These are phyloP conservation scores for Stachybotrys chartarum DNA, from an alignment of 2,329 filamentous ascomycete species.

Conservation along the genomic window DNA sequence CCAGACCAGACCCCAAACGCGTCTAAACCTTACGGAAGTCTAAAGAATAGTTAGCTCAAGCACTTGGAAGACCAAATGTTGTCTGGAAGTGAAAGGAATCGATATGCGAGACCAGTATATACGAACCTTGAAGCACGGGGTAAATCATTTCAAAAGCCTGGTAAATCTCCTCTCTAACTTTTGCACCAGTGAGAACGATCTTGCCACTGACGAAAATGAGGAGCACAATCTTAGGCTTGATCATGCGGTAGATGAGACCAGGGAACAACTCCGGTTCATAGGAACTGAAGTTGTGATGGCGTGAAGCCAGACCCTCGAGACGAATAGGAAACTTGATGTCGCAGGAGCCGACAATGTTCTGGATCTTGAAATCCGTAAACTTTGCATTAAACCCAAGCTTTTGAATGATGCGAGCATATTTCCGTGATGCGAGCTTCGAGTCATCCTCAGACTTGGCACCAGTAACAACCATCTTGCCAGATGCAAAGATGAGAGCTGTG, in stretches of 20 bases:
- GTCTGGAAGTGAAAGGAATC: neutral
- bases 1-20: conserved; percentile 5
- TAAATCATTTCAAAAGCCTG: conserved; percentile 97
- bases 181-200: conserved; percentile 95
- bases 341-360: conserved; percentile 98
- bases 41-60: conserved; percentile 10
- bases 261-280: conserved; percentile 99
- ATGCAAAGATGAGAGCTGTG: conserved; percentile 94
- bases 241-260: conserved; percentile 99
- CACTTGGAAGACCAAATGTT: neutral
- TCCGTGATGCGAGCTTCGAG: conserved; percentile 91
- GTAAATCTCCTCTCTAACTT: conserved; percentile 97
- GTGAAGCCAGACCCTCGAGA: conserved; percentile 87
- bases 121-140: conserved; percentile 79
- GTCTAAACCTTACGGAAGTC: conserved; percentile 53
- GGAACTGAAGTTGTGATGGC: conserved; percentile 98
- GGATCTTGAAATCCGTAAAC: conserved; percentile 99
- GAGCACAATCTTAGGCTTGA: conserved; percentile 98
- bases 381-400: conserved; percentile 99
- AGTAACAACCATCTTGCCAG: conserved; percentile 98
- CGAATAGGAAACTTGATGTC: conserved; percentile 99
- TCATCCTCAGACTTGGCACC: conserved; percentile 98
- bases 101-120: neutral
- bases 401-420: conserved; percentile 98
- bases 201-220: conserved; percentile 98